A percentile compares a stretch with the other conserved stretches of the same genome.
Evolutionary conservation across 495 filamentous ascomycete genomes (phyloP).

Genomic region (Hypoxylon cercidicola): DNA sequence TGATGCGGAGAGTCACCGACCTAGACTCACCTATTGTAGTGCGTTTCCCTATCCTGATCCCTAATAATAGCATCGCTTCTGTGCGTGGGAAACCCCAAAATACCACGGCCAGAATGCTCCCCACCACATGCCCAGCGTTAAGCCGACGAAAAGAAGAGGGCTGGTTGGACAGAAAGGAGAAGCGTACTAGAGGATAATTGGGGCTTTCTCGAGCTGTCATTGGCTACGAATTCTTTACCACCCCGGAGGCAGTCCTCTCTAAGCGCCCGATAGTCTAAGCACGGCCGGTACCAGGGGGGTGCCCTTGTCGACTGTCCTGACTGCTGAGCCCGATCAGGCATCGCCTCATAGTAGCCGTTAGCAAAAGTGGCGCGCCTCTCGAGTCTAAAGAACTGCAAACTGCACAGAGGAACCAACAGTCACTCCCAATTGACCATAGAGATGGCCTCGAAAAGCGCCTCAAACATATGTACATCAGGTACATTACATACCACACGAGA

Average conservation of each 20-base stretch:
- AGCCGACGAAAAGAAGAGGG: constrained; percentile 49
- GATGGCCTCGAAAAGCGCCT: constrained; percentile 25
- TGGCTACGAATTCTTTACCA: constrained; percentile 30
- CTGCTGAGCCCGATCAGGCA: constrained; percentile 38
- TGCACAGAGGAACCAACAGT: constrained; percentile 38
- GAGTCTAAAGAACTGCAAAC: constrained; percentile 26
- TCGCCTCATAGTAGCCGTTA: constrained; percentile 36
- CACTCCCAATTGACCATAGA: constrained; percentile 18
- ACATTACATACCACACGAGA: constrained; percentile 22
- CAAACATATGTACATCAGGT: constrained; percentile 15
- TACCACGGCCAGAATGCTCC: constrained; percentile 40
- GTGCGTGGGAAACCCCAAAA: constrained; percentile 34
- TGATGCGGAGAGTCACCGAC: constrained; percentile 32
- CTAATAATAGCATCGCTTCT: constrained; percentile 54
- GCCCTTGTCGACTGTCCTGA: constrained; percentile 26
- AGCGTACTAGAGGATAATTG: constrained; percentile 34
- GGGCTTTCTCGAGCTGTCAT: constrained; percentile 31
- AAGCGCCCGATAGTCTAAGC: constrained; percentile 46
- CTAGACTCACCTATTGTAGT: constrained; percentile 19
- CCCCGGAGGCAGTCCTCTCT: constrained; percentile 39
- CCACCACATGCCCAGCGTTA: constrained; percentile 47
- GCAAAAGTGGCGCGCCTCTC: constrained; percentile 33
- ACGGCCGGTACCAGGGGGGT: constrained; percentile 26
- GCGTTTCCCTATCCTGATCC: constrained; percentile 12
- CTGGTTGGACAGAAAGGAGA: constrained; percentile 51